Evolutionary conservation across 345 rosid genomes (phyloP).

Genomic region (Citrus hindsii): DNA sequence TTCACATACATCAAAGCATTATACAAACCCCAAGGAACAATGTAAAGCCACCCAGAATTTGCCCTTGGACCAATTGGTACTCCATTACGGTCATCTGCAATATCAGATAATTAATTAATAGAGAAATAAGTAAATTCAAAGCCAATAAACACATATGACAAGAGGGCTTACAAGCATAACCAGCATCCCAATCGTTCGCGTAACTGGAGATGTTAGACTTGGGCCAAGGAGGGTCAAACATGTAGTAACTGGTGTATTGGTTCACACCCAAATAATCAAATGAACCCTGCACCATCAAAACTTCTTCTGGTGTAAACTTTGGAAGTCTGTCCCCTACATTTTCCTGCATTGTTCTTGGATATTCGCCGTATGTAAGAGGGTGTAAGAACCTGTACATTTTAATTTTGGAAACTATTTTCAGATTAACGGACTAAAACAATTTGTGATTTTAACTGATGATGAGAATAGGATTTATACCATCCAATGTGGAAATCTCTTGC

Average conservation of each 20-base stretch:
- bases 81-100: constrained; percentile 42
- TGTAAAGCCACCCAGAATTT: constrained; percentile 56
- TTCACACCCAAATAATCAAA: constrained; percentile 51
- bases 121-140: no score
- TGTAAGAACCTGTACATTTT: constrained; percentile 45
- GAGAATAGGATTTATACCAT: constrained; percentile 34
- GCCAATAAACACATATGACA: background rate
- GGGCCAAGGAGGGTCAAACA: constrained; percentile 30
- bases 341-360: constrained; percentile 58
- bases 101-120: no score
- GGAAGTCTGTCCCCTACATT: constrained; percentile 50
- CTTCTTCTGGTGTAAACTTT: constrained; percentile 34
- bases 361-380: constrained; percentile 65
- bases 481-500: constrained; percentile 74
- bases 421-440: background rate
- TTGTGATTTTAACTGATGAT: background rate
- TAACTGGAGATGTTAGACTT: constrained; percentile 35
- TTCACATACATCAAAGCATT: constrained; percentile 47
- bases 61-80: constrained; percentile 50
- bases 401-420: background rate
- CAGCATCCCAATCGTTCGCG: constrained; percentile 51
- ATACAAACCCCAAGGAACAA: constrained; percentile 69
- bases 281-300: constrained; percentile 49
- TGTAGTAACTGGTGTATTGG: constrained; percentile 50
- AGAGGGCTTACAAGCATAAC: constrained; percentile 39